Evolutionary conservation across 2,329 filamentous ascomycete species (phyloP), one percentile per base, ranked within the genome.

Genomic region (Penicillium sp.): DNA sequence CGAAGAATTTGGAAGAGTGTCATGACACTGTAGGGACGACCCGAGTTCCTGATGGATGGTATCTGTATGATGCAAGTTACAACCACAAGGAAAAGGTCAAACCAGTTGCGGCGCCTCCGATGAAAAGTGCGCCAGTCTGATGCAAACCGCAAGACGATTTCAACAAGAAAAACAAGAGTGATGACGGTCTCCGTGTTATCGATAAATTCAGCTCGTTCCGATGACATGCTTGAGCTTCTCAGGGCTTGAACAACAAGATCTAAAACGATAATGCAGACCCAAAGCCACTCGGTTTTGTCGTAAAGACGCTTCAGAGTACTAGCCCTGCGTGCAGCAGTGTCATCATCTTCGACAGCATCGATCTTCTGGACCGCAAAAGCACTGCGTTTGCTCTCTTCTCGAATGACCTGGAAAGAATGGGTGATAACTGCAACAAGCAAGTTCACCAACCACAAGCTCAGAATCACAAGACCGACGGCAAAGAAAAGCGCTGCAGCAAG

Each of bases 381-480:
- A 73, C 91, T 96, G 28, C 87, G 84, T 69, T 87, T 91, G 72
- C 89, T 95, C 68, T 98, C 93, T 74, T 98, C 95, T 56, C 93
- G 83, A 61, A 98, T 98, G 57, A 98, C 88, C 67, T 98, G 93
- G 65, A 98, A 98, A 1, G 92, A 96, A 4, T 93, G 95, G 0
- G 93, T 98, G 66, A 98, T 98, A 62, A 98, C 93, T 3, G 93
- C 93, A 64, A 98, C 95, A 41, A 87, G 71, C 72, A 98, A 81
- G 68, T 96, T 97, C 56, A 95, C 90, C 63, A 98, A 81, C 93
- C 93, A 98, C 43, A 98, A 78, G 75, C 89, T 93, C 78, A 98
- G 82, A 56, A 98, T 89, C 63, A 98, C 84, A 66, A 95, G 92
- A 1, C 78, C 82, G 48, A 75, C 74, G 35, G 81, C 81, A 55